Base-by-base conservation (phyloP, 805 yeast genomes). In the Ogataea nitratoaversa region DNA sequence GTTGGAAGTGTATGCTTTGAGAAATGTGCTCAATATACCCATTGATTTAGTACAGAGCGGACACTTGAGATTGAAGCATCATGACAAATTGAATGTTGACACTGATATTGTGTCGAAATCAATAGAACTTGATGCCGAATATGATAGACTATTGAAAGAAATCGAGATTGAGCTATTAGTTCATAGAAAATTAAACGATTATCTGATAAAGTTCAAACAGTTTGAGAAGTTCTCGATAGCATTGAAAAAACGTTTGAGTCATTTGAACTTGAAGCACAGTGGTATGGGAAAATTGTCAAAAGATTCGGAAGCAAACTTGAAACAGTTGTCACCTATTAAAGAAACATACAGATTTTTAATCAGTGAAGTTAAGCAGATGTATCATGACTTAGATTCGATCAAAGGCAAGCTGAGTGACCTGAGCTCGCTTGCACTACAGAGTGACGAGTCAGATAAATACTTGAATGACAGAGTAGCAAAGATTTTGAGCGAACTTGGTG, bases 11-110 rank as follows among this genome's bases (percentile, higher is more conserved):
- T 90, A 90, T 60, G 75, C 85, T 2, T 63, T 87, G 37, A 66
- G 96, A 54, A 90, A 90, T 56, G 76, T 90, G 11, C 68, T 90
- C 40, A 74, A 73, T 11, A 66, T 90, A 14, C 95, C 96, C 0
- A 62, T 62, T 5, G 84, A 79, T 12, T 65, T 86, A 25, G 69
- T 83, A 1, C 72, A 71, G 3, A 74, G 66, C 11, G 95, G 95
- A 5, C 79, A 77, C 68, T 64, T 90, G 40, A 61, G 82, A 35
- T 64, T 89, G 35, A 71, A 71, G 36, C 93, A 87, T 54, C 93
- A 90, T 42, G 71, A 74, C 37, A 77, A 71, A 2, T 52, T 84
- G n/a, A 63, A 48, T 43, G 34, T 53, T 23, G 12, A 29, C 11
- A 8, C 42, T 1, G 38, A 50, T 20, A 54, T 49, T 19, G 34